Percentiles rank a stretch among this genome's conserved stretches.
These are phyloP conservation scores for Nothophaeocryptopus gaeumannii DNA, from an alignment of 2,329 filamentous ascomycete genomes.

Conservation along the genomic window DNA sequence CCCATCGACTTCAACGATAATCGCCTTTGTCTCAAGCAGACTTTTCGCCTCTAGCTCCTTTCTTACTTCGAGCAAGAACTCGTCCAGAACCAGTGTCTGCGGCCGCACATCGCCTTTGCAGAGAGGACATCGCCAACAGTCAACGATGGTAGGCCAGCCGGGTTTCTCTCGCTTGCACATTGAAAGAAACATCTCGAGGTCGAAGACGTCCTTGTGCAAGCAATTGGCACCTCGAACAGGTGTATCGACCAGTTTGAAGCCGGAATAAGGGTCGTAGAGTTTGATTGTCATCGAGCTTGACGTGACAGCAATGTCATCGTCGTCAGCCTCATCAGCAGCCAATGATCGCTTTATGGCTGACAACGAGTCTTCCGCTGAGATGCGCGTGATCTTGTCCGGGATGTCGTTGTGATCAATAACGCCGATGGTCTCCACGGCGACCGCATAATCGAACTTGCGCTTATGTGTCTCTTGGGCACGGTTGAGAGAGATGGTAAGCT, in stretches of 20 bases:
- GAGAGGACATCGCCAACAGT: slow-evolving; percentile 84
- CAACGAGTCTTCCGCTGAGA: slow-evolving; percentile 51
- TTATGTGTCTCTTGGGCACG: slow-evolving; percentile 37
- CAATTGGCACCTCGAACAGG: slow-evolving; percentile 72
- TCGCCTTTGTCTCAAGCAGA: slow-evolving; percentile 51
- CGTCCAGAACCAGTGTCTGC: slow-evolving; percentile 66
- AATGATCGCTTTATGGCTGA: slow-evolving; percentile 56
- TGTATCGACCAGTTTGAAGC: slow-evolving; percentile 56
- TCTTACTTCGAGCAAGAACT: slow-evolving; percentile 66
- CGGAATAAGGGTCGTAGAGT: slow-evolving; percentile 48
- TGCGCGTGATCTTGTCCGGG: slow-evolving; percentile 32
- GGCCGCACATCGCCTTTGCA: slow-evolving; percentile 77
- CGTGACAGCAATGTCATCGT: slow-evolving; percentile 50
- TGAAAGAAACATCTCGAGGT: slow-evolving; percentile 75
- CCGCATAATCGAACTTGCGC: slow-evolving; percentile 49
- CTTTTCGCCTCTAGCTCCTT: slow-evolving; percentile 40
- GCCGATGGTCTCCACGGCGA: slow-evolving; percentile 70
- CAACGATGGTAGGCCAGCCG: slow-evolving; percentile 45
- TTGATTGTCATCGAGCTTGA: slow-evolving; percentile 42
- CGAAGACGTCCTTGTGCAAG: slow-evolving; percentile 82
- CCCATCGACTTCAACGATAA: slow-evolving; percentile 63
- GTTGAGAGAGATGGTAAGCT: slow-evolving; percentile 53
- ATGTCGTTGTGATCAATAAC: slow-evolving; percentile 47
- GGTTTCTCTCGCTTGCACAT: slow-evolving; percentile 54
- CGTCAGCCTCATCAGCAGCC: slow-evolving; percentile 42